Percentiles rank a stretch among this genome's conserved stretches.
These are phyloP conservation scores for Saturnispora sekii DNA, from an alignment of 805 yeast genomes.

Conservation along the genomic window DNA sequence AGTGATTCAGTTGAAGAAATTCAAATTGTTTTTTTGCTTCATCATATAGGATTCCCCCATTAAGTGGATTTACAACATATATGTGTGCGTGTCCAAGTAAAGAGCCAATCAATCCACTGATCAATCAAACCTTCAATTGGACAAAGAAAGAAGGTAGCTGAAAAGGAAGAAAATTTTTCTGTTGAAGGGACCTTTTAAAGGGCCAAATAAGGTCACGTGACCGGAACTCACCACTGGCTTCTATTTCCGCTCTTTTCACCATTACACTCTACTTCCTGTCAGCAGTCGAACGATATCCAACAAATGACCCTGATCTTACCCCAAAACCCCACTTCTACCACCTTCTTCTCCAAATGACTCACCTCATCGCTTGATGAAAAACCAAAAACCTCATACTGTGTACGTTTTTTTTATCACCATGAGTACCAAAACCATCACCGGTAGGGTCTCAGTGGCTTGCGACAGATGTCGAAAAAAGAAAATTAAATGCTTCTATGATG, in stretches of 20 bases:
- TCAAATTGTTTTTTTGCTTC: slow-evolving; percentile 5
- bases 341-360: no score
- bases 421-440: slow-evolving; percentile 22
- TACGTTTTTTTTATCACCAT: no score
- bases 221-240: no score
- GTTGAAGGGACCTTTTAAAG: no score
- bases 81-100: neutral
- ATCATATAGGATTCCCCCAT: neutral
- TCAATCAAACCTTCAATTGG: neutral
- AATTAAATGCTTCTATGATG: slow-evolving; percentile 45
- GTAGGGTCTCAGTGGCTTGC: slow-evolving; percentile 83
- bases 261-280: no score
- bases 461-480: slow-evolving; percentile 81
- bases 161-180: neutral
- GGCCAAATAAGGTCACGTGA: no score
- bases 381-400: slow-evolving; percentile 43
- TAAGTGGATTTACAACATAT: neutral
- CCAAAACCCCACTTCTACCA: no score
- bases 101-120: neutral
- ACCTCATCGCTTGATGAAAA: slow-evolving; percentile 9
- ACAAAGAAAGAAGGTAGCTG: neutral
- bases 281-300: no score
- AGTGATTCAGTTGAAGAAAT: slow-evolving; percentile 7
- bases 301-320: no score
- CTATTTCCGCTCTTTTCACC: no score